phyloP scores from a whole-genome alignment of 2,329 filamentous ascomycete genomes.

The Aspergillus intermedius region DNA sequence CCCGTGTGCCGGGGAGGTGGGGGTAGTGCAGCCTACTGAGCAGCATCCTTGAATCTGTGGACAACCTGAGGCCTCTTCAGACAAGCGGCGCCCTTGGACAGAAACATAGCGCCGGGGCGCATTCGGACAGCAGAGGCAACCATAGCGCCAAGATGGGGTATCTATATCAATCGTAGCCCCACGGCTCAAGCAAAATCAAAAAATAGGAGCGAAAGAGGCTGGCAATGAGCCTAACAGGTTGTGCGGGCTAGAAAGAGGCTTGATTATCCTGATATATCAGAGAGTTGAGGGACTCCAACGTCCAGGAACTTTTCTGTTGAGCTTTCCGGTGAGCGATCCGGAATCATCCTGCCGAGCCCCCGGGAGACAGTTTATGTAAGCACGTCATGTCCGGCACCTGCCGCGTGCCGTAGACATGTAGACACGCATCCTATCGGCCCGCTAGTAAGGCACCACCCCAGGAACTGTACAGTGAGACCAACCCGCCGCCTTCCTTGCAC shows the following conservation, averaged over 20 bases:
- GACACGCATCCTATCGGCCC: conserved; percentile 18
- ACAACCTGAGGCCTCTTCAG: conserved; percentile 42
- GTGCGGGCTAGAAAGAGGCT: conserved; percentile 9
- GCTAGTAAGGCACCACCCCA: not conserved
- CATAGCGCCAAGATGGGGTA: conserved; percentile 42
- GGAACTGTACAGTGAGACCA: not conserved
- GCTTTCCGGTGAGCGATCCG: conserved; percentile 34
- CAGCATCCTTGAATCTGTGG: conserved; percentile 37
- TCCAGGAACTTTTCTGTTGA: conserved; percentile 38
- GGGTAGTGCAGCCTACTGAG: conserved; percentile 29
- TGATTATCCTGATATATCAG: conserved; percentile 22
- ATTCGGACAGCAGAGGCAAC: conserved; percentile 46
- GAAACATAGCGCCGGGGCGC: conserved; percentile 39
- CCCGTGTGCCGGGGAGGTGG: not conserved
- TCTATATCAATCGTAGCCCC: conserved; percentile 16
- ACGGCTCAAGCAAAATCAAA: conserved; percentile 14
- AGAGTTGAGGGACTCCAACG: conserved; percentile 20
- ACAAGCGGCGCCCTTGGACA: conserved; percentile 35
- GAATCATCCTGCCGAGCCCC: conserved; percentile 22
- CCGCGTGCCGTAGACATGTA: conserved; percentile 21
- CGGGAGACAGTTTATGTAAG: conserved; percentile 17
- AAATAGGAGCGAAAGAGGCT: conserved; percentile 12
- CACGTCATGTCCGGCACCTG: conserved; percentile 12
- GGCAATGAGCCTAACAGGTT: conserved; percentile 15
- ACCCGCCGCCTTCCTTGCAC: not conserved